These are phyloP conservation scores for Trichothecium roseum DNA, from an alignment of 2,329 filamentous ascomycete species.

Conservation along the genomic window DNA sequence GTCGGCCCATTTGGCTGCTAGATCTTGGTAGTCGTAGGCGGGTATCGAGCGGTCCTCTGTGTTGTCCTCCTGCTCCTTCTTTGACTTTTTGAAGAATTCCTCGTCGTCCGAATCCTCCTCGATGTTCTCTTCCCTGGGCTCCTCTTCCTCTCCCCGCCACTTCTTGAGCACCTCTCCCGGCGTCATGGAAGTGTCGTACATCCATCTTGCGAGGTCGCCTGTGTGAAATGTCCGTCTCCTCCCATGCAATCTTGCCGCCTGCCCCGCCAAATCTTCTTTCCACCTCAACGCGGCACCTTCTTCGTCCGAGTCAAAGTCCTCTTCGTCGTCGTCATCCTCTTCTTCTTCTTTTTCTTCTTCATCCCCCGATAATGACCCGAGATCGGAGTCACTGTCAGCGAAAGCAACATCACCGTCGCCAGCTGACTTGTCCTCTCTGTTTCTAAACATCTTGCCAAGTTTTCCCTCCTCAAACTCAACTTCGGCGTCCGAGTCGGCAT, in stretches of 20 bases:
- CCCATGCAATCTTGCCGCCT: slow-evolving; percentile 61
- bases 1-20: slow-evolving; percentile 79
- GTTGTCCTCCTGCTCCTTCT: slow-evolving; percentile 56
- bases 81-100: slow-evolving; percentile 55
- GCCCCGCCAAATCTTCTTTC: slow-evolving; percentile 79
- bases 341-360: slow-evolving; percentile 35
- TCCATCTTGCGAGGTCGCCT: slow-evolving; percentile 71
- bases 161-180: slow-evolving; percentile 64
- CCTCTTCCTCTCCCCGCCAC: slow-evolving; percentile 63
- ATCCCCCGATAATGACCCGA: slow-evolving; percentile 69
- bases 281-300: slow-evolving; percentile 68
- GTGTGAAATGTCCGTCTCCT: slow-evolving; percentile 65
- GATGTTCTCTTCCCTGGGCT: slow-evolving; percentile 37
- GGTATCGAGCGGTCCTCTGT: slow-evolving; percentile 76
- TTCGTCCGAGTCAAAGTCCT: slow-evolving; percentile 49
- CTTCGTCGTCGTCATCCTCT: slow-evolving; percentile 26
- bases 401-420: slow-evolving; percentile 68
- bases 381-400: slow-evolving; percentile 92
- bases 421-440: slow-evolving; percentile 31
- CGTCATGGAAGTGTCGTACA: slow-evolving; percentile 76
- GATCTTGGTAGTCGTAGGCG: slow-evolving; percentile 64
- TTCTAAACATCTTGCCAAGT: slow-evolving; percentile 50
- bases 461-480: slow-evolving; percentile 48
- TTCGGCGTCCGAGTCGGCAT: slow-evolving; percentile 40
- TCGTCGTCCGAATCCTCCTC: slow-evolving; percentile 50